Percentiles rank a stretch among this genome's conserved stretches.
These are phyloP conservation scores for Fusarium sp. DNA, from an alignment of 2,329 filamentous ascomycete species.

Conservation along the genomic window DNA sequence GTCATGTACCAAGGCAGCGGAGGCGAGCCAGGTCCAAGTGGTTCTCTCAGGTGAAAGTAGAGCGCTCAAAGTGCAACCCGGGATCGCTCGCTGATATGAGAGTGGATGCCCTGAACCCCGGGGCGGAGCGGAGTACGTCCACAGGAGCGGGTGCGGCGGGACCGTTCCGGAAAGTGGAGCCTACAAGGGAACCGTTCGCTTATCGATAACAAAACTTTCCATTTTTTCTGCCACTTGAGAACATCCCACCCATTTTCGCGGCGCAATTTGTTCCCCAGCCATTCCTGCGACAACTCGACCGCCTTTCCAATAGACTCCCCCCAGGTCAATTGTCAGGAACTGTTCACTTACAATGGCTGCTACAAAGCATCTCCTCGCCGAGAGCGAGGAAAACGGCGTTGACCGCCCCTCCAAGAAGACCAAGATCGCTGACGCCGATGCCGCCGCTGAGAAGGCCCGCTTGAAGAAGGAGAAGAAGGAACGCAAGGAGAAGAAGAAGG, in stretches of 20 bases:
- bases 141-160: neutral
- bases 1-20: neutral
- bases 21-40: neutral
- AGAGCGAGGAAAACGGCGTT: constrained; percentile 52
- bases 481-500: constrained; percentile 60
- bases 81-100: neutral
- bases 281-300: constrained; percentile 38
- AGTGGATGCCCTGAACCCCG: neutral
- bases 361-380: constrained; percentile 58
- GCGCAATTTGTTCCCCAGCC: constrained; percentile 37
- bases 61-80: no score
- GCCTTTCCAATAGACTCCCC: constrained; percentile 17
- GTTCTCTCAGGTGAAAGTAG: no score
- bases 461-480: constrained; percentile 61
- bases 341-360: constrained; percentile 55
- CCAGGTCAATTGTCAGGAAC: constrained; percentile 4
- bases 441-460: constrained; percentile 50
- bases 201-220: constrained; percentile 53
- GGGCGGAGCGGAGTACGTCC: constrained; percentile 26
- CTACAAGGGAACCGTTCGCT: constrained; percentile 10
- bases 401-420: constrained; percentile 58
- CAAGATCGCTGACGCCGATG: constrained; percentile 53
- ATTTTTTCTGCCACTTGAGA: constrained; percentile 41
- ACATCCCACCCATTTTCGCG: constrained; percentile 45
- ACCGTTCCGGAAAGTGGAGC: constrained; percentile 23